Conservation (phyloP, 1,139 yeast species). For the Trichomonascaceae sp. region DNA sequence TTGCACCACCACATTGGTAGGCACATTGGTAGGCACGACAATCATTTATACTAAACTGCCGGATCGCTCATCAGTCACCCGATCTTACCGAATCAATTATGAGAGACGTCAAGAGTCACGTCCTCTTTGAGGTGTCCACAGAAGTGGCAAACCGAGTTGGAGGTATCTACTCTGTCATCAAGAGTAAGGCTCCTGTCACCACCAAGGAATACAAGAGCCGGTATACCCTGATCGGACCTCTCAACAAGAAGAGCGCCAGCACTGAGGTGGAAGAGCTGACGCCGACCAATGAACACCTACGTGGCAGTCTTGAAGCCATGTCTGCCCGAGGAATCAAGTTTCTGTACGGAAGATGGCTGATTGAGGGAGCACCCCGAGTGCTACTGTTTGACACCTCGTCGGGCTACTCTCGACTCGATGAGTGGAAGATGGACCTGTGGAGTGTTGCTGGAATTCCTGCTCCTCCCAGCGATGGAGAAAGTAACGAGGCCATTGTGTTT, state of each 20-base stretch:
- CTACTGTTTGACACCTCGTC: constrained; percentile 75
- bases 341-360: constrained; percentile 91
- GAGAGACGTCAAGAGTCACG: constrained; percentile 51
- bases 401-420: constrained; percentile 57
- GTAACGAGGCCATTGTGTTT: constrained; percentile 81
- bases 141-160: constrained; percentile 98
- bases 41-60: no score
- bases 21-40: no score
- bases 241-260: constrained; percentile 68
- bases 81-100: constrained; percentile 1
- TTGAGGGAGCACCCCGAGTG: constrained; percentile 95
- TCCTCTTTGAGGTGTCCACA: constrained; percentile 88
- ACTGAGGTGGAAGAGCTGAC: constrained; percentile 84
- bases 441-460: constrained; percentile 82
- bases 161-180: constrained; percentile 91
- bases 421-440: constrained; percentile 96
- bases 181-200: constrained; percentile 94
- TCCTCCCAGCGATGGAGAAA: constrained; percentile 77
- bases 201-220: constrained; percentile 86
- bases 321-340: constrained; percentile 65
- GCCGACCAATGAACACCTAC: constrained; percentile 45
- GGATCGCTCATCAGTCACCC: background rate
- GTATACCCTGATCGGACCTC: constrained; percentile 79
- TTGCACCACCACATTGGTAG: no score
- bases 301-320: constrained; percentile 43